Base-by-base conservation (phyloP, 2,329 filamentous ascomycete genomes). In the Curvularia spicifera region DNA sequence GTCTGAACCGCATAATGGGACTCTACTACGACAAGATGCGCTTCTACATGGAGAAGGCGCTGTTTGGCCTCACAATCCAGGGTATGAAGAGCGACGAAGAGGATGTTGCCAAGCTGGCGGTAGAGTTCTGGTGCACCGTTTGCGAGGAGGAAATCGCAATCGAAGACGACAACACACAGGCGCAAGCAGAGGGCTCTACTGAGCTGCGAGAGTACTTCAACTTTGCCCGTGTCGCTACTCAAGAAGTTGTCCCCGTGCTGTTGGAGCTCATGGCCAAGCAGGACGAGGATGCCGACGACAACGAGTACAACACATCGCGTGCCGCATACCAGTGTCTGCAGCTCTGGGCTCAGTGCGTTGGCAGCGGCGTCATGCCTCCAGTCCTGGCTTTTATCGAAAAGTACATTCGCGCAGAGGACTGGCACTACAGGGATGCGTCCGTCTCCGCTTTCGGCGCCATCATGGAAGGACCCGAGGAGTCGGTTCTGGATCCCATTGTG, bases 111-210 rank as follows among this genome's bases (percentile, higher is more conserved):
- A 99, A 99, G 85, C 85, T 99, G 56, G 95, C 95, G 37, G 93
- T 99, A 67, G 95, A 99, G 78, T 99, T 99, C 82, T 99, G 95
- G 95, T 98, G 94, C 83, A 97, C 95, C n/a, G 95, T 99, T 48
- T 99, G 95, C 78, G 95, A 99, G 78, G 95, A 99, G 80, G 95
- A 99, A 79, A 94, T 97, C 70, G 90, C 90, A 65, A 98, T 99
- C 71, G 95, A 99, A 75, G 95, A 99, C 74, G 95, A 99, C 79
- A 99, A 99, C 78, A 85, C 88, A 65, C 88, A 91, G 79, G 83
- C 85, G 51, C 82, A 85, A 66, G 81, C 84, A 39, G 91, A 96
- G 71, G 91, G 87, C 72, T 87, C 89, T 18, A 89, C 91, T 56
- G 91, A 96, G 79, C 87, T 94, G 80, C 89, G 95, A 57, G 91